phyloP scores from a whole-genome alignment of 768 basidiomycete genomes.

The Tulasnella sp. region DNA sequence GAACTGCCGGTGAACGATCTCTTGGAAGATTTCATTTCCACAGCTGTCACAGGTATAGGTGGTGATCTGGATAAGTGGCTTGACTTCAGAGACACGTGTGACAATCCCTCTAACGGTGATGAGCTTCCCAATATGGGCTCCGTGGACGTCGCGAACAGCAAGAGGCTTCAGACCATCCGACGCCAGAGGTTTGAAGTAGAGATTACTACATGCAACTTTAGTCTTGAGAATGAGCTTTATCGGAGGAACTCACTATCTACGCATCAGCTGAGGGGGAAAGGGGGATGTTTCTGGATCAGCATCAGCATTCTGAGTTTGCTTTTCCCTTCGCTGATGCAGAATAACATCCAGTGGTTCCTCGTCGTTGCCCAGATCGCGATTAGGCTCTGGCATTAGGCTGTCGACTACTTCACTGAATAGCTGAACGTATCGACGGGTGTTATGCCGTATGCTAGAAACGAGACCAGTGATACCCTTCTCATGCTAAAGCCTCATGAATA shows the following conservation, averaged over 20 bases:
- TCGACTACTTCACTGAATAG: slow-evolving; percentile 88
- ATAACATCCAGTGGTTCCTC: slow-evolving; percentile 97
- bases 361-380: slow-evolving; percentile 77
- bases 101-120: slow-evolving; percentile 97
- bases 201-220: slow-evolving; percentile 45
- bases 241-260: slow-evolving; percentile 71
- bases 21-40: slow-evolving; percentile 97
- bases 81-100: slow-evolving; percentile 97
- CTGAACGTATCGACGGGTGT: slow-evolving; percentile 79
- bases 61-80: slow-evolving; percentile 91
- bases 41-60: slow-evolving; percentile 98
- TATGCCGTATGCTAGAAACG: slow-evolving; percentile 63
- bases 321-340: slow-evolving; percentile 79
- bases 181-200: slow-evolving; percentile 84
- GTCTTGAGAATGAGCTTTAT: slow-evolving; percentile 12
- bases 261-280: slow-evolving; percentile 82
- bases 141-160: slow-evolving; percentile 86
- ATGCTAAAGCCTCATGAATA: slow-evolving; percentile 34
- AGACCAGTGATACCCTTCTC: slow-evolving; percentile 60
- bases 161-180: slow-evolving; percentile 39
- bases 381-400: slow-evolving; percentile 74
- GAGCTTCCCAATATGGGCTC: slow-evolving; percentile 72
- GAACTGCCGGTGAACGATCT: slow-evolving; percentile 85
- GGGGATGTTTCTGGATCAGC: slow-evolving; percentile 39
- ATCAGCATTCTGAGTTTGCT: slow-evolving; percentile 70